Evolutionary conservation across 345 rosid genomes (phyloP).

Genomic region (Salix koriyanagi): DNA sequence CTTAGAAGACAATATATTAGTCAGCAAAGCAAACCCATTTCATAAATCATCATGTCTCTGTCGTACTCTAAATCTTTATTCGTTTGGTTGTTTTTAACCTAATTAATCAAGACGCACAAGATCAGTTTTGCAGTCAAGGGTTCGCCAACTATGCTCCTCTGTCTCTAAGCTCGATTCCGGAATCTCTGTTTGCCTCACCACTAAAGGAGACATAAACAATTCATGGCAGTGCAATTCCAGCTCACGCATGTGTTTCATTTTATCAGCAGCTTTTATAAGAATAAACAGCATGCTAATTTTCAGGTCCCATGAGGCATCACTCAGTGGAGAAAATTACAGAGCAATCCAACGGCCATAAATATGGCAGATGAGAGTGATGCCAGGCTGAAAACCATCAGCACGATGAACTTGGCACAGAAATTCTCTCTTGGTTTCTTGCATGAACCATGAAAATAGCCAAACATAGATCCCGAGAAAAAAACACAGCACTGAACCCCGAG

Average conservation of each 20-base stretch:
- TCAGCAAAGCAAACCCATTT: slow-evolving; percentile 31
- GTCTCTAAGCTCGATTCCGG: slow-evolving; percentile 7
- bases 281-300: not conserved
- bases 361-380: not conserved
- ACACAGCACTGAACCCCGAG: not conserved
- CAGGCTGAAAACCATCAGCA: not conserved
- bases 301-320: not conserved
- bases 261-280: not conserved
- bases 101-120: not conserved
- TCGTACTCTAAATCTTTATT: not conserved
- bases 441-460: not conserved
- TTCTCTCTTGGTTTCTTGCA: not conserved
- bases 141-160: slow-evolving; percentile 4
- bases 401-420: not conserved
- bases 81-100: not conserved
- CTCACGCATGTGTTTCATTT: slow-evolving; percentile 12
- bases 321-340: not conserved
- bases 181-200: slow-evolving; percentile 16
- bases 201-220: slow-evolving; percentile 4
- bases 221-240: slow-evolving; percentile 20
- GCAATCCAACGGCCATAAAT: not conserved
- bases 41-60: slow-evolving; percentile 27
- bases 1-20: not conserved
- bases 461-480: not conserved
- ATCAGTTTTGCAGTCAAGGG: slow-evolving; percentile 12